Base-by-base conservation (phyloP, 2,329 filamentous ascomycete species). In the Talaromyces sp. region DNA sequence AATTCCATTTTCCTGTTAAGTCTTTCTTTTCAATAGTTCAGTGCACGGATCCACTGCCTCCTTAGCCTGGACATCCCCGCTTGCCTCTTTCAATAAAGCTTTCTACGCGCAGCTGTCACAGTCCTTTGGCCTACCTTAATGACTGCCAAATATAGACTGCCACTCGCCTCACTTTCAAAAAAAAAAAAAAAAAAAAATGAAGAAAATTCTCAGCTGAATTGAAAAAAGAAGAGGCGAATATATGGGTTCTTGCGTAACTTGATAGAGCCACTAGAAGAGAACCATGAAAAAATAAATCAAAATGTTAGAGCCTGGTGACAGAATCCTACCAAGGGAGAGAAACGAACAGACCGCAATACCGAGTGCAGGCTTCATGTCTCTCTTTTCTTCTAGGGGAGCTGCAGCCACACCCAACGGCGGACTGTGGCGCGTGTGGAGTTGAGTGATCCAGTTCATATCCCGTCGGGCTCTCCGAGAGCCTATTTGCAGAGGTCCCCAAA, bases 31-130 rank as follows among this genome's bases (percentile, higher is more conserved):
- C 60, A 64, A 63, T 63, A 64, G 61, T 64, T 53, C 24, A 35
- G 60, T 56, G 58, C 61, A 64, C 61, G 55, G 61, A 56, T 62
- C 61, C 55, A 52, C 47, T n/a, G 35, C 7, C 6, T n/a, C 13
- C 33, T 35, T 35, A 35, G 11, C 20, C 10, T 19, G 27, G 16
- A 51, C 16, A 17, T 3, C 24, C 40, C 36, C 27, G 39, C 22
- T 44, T 45, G 41, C 37, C 13, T 35, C 11, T 45, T 54, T 54
- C 46, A 22, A 33, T 29, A 22, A 49, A 46, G 45, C 52, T 45
- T 39, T 14, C 47, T 51, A 49, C 35, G 56, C 47, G 48, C 51
- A 51, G 53, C 42, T 62, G 49, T 54, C 46, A 57, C 19, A 44
- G 24, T 22, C 20, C 9, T 20, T 33, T 16, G 24, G 16, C 3